A percentile compares a stretch with the other conserved stretches of the same genome.
Evolutionary conservation across 305 asterid species (phyloP).

Genomic region (Ajuga reptans): DNA sequence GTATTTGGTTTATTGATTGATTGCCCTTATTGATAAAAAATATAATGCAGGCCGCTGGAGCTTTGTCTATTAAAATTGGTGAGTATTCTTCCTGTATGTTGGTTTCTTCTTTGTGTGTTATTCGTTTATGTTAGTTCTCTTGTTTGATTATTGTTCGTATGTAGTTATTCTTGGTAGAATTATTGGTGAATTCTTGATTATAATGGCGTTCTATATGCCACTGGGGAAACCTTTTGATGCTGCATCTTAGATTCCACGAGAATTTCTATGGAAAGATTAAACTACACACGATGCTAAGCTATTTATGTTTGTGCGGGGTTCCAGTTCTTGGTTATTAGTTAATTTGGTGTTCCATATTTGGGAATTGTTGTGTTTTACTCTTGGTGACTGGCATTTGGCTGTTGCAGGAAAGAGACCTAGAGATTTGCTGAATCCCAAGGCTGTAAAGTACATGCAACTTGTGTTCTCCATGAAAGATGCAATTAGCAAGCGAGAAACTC

Average conservation of each 20-base stretch:
- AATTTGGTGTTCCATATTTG: neutral
- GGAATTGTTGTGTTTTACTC: neutral
- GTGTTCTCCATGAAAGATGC: conserved; percentile 81
- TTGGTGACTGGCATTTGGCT: neutral
- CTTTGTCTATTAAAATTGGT: conserved; percentile 91
- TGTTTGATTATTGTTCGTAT: neutral
- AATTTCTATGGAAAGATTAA: neutral
- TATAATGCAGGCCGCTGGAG: conserved; percentile 92
- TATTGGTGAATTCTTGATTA: neutral
- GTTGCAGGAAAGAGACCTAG: conserved; percentile 86
- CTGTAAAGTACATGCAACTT: conserved; percentile 77
- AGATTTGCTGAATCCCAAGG: conserved; percentile 90
- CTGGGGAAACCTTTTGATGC: neutral
- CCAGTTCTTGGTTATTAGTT: neutral
- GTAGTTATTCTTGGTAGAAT: neutral
- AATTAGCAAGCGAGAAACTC: conserved; percentile 75
- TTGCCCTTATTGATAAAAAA: conserved; percentile 16
- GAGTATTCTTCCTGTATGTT: conserved; percentile 21
- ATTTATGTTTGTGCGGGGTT: neutral
- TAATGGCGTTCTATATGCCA: neutral
- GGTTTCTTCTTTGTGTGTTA: neutral
- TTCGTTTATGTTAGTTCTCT: neutral
- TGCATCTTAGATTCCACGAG: neutral
- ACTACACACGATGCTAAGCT: neutral
- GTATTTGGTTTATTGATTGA: neutral